These are phyloP conservation scores for Digitaria exilis DNA, from an alignment of 202 grass and related monocot species.

Conservation along the genomic window DNA sequence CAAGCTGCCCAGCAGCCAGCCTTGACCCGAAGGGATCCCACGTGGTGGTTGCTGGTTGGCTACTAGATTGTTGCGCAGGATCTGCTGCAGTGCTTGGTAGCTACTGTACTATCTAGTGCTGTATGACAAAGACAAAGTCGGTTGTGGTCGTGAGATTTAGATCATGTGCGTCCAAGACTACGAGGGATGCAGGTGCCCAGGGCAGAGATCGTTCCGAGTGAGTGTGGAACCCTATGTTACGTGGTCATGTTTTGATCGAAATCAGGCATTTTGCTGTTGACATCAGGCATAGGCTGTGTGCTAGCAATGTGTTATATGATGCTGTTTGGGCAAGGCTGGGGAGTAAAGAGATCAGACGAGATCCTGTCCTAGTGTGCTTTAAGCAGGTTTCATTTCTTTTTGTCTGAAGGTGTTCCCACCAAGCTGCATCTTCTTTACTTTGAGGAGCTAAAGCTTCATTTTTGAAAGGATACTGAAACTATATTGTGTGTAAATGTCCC, in stretches of 20 bases:
- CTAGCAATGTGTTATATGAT: no score
- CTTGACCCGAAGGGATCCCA: slow-evolving; percentile 35
- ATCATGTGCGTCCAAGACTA: slow-evolving; percentile 16
- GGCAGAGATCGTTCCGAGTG: slow-evolving; percentile 19
- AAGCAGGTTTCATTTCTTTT: not conserved
- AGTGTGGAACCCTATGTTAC: not conserved
- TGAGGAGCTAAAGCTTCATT: not conserved
- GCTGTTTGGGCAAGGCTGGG: not conserved
- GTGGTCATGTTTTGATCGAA: not conserved
- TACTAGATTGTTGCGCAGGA: slow-evolving; percentile 21
- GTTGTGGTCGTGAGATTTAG: not conserved
- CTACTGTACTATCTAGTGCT: slow-evolving; percentile 13
- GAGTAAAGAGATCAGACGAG: no score
- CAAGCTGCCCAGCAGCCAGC: slow-evolving; percentile 76
- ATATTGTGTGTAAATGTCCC: not conserved
- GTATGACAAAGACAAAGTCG: not conserved
- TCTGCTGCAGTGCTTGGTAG: not conserved
- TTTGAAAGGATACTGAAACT: not conserved
- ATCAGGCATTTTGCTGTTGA: not conserved
- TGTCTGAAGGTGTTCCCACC: not conserved
- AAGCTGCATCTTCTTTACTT: not conserved
- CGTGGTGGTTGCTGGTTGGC: not conserved
- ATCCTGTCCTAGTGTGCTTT: not conserved
- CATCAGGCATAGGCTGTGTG: not conserved
- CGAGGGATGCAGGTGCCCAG: not conserved